Evolutionary conservation across 1,284 basidiomycete species (phyloP).

Genomic region (Takashimella koratensis): DNA sequence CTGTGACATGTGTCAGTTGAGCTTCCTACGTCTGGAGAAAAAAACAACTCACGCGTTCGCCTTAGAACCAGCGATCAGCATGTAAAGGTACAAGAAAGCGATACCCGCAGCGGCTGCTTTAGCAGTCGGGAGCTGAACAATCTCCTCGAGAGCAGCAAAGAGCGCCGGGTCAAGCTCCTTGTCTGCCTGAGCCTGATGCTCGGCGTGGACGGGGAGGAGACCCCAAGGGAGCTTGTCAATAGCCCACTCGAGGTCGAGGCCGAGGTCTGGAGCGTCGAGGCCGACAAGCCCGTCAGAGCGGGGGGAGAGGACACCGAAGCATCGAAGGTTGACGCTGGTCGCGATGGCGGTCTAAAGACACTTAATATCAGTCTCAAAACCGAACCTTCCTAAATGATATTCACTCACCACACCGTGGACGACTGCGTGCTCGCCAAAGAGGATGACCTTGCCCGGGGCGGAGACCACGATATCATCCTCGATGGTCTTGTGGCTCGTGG

Average conservation of each 20-base stretch:
- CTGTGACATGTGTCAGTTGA: slow-evolving; percentile 18
- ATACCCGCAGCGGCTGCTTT: slow-evolving; percentile 64
- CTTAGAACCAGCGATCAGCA: slow-evolving; percentile 61
- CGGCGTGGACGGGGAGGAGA: slow-evolving; percentile 56
- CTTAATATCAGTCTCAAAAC: neutral
- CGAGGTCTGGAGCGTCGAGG: slow-evolving; percentile 76
- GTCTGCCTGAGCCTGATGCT: slow-evolving; percentile 63
- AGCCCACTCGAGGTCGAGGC: slow-evolving; percentile 77
- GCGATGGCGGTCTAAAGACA: slow-evolving; percentile 97
- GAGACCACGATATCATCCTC: slow-evolving; percentile 67
- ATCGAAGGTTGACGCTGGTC: slow-evolving; percentile 89
- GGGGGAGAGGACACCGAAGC: slow-evolving; percentile 79
- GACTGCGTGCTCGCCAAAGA: slow-evolving; percentile 98
- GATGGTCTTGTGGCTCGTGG: too few species aligned
- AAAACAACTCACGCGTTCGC: slow-evolving; percentile 56
- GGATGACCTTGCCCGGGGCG: slow-evolving; percentile 95
- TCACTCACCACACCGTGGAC: slow-evolving; percentile 88
- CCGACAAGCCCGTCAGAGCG: slow-evolving; percentile 70
- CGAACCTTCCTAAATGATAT: too few species aligned
- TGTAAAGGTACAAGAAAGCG: slow-evolving; percentile 92
- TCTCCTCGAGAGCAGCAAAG: slow-evolving; percentile 60
- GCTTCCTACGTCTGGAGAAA: neutral
- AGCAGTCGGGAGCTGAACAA: slow-evolving; percentile 34
- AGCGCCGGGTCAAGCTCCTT: slow-evolving; percentile 67
- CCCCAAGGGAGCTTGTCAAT: slow-evolving; percentile 83